A percentile compares a stretch with the other conserved stretches of the same genome.
Conservation (phyloP, 768 basidiomycete genomes). For the Psilocybe tampanensis region DNA sequence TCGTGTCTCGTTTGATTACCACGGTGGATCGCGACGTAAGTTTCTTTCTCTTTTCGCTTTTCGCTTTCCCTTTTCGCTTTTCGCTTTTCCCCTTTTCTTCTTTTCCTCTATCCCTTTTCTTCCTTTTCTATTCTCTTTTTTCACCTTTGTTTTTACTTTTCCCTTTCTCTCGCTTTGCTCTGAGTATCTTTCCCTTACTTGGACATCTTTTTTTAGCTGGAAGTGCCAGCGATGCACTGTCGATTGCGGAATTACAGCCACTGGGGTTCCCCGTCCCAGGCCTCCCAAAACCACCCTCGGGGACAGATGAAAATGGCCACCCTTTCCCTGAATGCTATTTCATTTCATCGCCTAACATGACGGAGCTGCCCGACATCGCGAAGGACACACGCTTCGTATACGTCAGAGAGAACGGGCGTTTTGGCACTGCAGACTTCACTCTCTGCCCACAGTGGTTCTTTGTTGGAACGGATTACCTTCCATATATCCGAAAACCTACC, state of each 20-base stretch:
- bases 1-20: too few species aligned
- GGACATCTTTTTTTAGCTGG: too few species aligned
- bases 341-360: constrained; percentile 4
- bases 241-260: background rate
- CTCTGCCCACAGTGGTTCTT: constrained; percentile 3
- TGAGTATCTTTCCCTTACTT: too few species aligned
- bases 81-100: too few species aligned
- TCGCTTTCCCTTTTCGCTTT: too few species aligned
- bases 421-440: background rate
- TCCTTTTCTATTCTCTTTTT: too few species aligned
- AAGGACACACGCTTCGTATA: background rate
- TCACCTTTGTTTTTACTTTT: too few species aligned
- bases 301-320: background rate
- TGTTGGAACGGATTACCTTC: background rate
- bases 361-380: background rate
- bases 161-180: too few species aligned
- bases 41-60: too few species aligned
- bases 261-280: background rate
- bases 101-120: too few species aligned
- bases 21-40: too few species aligned
- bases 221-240: background rate
- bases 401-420: background rate
- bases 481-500: background rate
- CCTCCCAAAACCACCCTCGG: background rate
- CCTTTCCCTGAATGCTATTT: background rate